Percentiles rank a stretch among this genome's conserved stretches.
phyloP scores from a whole-genome alignment of 306 rosid species.

The Canavalia ensiformis region DNA sequence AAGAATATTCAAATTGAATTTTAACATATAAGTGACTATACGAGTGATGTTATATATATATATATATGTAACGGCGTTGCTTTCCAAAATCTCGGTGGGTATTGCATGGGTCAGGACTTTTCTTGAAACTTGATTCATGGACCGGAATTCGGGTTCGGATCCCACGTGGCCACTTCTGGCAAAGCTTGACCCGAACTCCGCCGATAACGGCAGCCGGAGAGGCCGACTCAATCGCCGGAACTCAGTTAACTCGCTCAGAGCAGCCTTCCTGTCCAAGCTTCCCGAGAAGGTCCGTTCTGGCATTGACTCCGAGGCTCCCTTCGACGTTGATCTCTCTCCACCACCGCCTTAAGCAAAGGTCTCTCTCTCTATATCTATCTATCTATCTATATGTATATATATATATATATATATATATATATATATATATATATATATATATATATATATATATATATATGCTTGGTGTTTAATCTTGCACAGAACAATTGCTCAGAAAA shows the following conservation, averaged over 20 bases:
- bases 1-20: not conserved
- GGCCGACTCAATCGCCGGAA: constrained; percentile 42
- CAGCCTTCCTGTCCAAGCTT: constrained; percentile 62
- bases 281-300: constrained; percentile 65
- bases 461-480: no score
- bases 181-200: not conserved
- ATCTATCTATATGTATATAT: no score
- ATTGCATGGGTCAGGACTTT: constrained; percentile 29
- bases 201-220: constrained; percentile 13
- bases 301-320: constrained; percentile 63
- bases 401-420: no score
- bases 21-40: not conserved
- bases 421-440: no score
- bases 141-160: constrained; percentile 24
- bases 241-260: constrained; percentile 52
- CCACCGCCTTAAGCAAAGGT: constrained; percentile 66
- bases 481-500: no score
- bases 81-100: not conserved
- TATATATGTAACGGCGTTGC: not conserved
- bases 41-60: not conserved
- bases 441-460: no score
- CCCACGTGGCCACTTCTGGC: constrained; percentile 37
- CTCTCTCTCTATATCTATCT: not conserved
- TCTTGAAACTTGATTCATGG: constrained; percentile 27
- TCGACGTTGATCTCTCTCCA: constrained; percentile 53